Conservation (phyloP, 2,329 filamentous ascomycete species). For the Trichoderma afroharzianum region DNA sequence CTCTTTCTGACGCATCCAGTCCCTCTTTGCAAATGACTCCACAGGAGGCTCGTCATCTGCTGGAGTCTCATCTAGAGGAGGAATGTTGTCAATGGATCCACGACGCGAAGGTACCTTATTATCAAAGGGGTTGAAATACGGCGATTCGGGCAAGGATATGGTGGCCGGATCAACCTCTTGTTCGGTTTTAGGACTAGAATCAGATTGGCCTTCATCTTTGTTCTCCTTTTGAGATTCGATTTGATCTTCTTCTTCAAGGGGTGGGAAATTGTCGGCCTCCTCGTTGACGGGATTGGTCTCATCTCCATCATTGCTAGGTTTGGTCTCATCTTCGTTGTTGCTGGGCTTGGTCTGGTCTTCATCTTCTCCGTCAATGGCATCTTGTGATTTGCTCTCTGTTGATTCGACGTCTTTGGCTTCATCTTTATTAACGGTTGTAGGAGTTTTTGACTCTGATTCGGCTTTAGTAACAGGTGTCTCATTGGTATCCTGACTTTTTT, state of each 20-base stretch:
- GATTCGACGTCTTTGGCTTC: not conserved
- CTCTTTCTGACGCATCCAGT: not conserved
- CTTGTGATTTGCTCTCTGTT: not conserved
- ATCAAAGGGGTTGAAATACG: not conserved
- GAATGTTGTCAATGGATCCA: not conserved
- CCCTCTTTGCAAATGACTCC: not conserved
- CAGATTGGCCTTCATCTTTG: not conserved
- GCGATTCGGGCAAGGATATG: not conserved
- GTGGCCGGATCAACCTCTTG: not conserved
- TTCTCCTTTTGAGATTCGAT: not conserved
- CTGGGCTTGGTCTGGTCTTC: not conserved
- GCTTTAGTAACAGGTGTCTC: not conserved
- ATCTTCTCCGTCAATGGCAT: not conserved
- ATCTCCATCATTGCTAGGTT: not conserved
- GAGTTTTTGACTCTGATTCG: not conserved
- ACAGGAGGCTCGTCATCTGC: not conserved
- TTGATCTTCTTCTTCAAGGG: not conserved
- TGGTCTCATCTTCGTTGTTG: not conserved
- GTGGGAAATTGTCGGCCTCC: not conserved
- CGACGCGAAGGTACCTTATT: not conserved
- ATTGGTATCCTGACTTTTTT: not conserved
- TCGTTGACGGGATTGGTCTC: not conserved
- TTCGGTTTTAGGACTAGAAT: not conserved
- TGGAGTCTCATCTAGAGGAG: not conserved
- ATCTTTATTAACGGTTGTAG: not conserved